Conservation (phyloP, 495 filamentous ascomycete species). For the Podospora pseudoanserina region DNA sequence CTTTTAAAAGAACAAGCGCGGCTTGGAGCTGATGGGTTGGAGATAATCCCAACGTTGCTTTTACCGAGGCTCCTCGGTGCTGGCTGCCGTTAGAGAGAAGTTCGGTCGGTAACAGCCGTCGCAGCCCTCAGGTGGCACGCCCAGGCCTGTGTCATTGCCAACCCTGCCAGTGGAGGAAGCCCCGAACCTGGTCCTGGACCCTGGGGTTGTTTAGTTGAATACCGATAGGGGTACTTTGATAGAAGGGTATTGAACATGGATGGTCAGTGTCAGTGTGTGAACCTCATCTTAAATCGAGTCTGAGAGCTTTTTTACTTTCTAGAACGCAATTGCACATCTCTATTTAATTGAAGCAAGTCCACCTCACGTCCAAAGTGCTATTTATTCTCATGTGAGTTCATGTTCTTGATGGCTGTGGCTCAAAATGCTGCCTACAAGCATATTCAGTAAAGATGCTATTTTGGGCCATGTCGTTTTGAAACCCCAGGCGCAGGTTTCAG, state of each 20-base stretch:
- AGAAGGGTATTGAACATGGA: background rate
- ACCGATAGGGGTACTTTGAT: background rate
- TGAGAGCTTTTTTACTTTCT: background rate
- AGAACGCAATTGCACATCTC: too few species aligned
- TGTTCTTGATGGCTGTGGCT: background rate
- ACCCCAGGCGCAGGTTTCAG: background rate
- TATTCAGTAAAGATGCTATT: background rate
- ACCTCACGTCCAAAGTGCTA: too few species aligned
- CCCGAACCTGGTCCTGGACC: background rate
- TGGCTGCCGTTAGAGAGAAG: background rate
- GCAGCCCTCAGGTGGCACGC: background rate
- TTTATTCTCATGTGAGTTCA: background rate
- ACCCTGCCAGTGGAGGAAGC: background rate
- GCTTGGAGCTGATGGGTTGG: background rate
- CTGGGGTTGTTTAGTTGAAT: background rate
- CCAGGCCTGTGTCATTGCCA: background rate
- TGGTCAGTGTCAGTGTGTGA: too few species aligned
- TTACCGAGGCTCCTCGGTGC: background rate
- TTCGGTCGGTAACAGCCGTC: background rate
- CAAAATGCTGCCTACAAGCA: background rate
- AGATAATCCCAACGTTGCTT: background rate
- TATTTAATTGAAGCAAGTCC: too few species aligned
- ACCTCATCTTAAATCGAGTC: too few species aligned
- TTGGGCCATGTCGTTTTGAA: background rate
- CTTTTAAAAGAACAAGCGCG: background rate